Evolutionary conservation across 495 filamentous ascomycete genomes (phyloP).

Genomic region (Chaetomium fimeti): DNA sequence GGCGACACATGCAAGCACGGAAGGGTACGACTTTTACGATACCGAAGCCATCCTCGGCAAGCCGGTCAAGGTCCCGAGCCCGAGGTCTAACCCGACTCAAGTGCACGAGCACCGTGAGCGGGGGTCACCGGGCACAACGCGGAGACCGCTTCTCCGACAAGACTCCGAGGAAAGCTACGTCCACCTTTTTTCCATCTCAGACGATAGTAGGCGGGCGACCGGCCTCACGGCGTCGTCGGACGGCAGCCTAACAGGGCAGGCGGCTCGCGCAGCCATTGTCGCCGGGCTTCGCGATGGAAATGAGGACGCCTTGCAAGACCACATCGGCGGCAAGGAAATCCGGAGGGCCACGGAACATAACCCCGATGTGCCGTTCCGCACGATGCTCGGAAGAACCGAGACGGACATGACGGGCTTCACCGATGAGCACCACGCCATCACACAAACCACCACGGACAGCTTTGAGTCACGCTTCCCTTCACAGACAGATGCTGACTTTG

Average conservation of each 20-base stretch:
- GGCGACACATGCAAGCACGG: constrained; percentile 47
- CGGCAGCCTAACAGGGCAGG: constrained; percentile 28
- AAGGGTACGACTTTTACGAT: constrained; percentile 60
- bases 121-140: constrained; percentile 32
- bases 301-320: constrained; percentile 39
- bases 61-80: constrained; percentile 43
- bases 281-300: constrained; percentile 28
- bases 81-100: constrained; percentile 30
- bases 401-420: constrained; percentile 40
- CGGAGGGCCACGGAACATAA: constrained; percentile 33
- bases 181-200: constrained; percentile 77
- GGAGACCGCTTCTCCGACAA: constrained; percentile 55
- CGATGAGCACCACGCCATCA: constrained; percentile 47
- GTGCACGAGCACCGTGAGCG: constrained; percentile 36
- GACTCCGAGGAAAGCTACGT: constrained; percentile 76
- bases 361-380: constrained; percentile 24
- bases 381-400: constrained; percentile 33
- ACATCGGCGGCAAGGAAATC: constrained; percentile 39
- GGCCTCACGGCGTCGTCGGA: constrained; percentile 43
- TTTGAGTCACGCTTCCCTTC: constrained; percentile 38
- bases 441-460: constrained; percentile 46
- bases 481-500: constrained; percentile 29
- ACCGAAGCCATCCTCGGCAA: constrained; percentile 47
- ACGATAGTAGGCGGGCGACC: constrained; percentile 52
- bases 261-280: constrained; percentile 22